Percentiles rank a stretch among this genome's conserved stretches.
Evolutionary conservation across 78 protist genomes (phyloP).

Genomic region (Bodo saltans): DNA sequence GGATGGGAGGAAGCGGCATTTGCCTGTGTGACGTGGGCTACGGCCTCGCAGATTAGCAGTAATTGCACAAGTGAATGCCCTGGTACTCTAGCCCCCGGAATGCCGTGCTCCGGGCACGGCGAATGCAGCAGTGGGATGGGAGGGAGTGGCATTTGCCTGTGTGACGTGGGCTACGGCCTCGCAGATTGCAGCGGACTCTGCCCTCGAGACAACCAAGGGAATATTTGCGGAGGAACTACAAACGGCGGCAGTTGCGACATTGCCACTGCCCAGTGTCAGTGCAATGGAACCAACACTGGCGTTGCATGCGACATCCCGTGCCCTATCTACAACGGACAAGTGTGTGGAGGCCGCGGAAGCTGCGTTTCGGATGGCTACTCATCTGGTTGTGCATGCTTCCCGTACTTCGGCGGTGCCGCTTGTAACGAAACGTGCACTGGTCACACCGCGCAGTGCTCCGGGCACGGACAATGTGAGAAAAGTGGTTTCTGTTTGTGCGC

Average conservation of each 20-base stretch:
- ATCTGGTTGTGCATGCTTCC: too few species aligned
- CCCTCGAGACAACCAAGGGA: too few species aligned
- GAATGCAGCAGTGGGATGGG: not conserved
- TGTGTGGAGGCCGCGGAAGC: not conserved
- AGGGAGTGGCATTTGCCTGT: conserved; percentile 6
- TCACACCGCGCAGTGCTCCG: not conserved
- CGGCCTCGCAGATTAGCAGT: not conserved
- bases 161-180: not conserved
- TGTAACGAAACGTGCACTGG: not conserved
- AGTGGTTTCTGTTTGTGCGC: not conserved
- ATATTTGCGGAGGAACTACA: not conserved
- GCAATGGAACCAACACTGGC: not conserved
- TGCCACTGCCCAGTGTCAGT: not conserved
- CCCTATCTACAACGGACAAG: not conserved
- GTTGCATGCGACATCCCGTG: not conserved
- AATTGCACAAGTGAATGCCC: too few species aligned
- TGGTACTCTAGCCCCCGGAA: too few species aligned
- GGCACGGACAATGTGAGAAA: not conserved
- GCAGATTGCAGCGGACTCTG: not conserved
- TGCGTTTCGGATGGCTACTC: too few species aligned
- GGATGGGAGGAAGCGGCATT: not conserved
- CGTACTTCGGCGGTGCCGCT: not conserved
- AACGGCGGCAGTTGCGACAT: not conserved
- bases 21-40: not conserved
- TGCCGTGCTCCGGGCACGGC: conserved; percentile 15